Base-by-base conservation (phyloP, 2,329 filamentous ascomycete genomes). In the Hypoxylon sp. region DNA sequence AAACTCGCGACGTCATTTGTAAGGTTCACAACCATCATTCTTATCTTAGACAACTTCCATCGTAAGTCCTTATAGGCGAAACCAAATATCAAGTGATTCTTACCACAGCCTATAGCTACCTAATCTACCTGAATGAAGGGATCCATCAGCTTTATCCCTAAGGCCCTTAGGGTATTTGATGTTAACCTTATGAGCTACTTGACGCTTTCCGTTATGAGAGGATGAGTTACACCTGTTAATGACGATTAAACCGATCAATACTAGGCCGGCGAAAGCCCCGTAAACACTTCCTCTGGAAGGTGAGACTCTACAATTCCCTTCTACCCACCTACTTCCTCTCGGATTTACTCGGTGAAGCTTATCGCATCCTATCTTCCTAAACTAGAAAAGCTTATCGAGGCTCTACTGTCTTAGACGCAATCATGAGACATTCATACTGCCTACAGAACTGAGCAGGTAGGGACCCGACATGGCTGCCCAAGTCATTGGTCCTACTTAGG, bases 1-100 rank as follows among this genome's bases (percentile, higher is more conserved):
- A 46, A 14, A 11, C 6, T 30, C 38, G 14, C 28, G 23, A 49
- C 56, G 45, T 50, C 56, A 60, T 50, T 45, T 19, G 6, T 56
- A 5, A 36, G 34, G n/a, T 36, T 36, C 13, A n/a, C 34, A 36
- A 14, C 13, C 25, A 28, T 28, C 25, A 28, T 28, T 28, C 25
- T 1, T 28, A 5, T 28, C 25, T 28, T 1, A 21, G 9, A 43
- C 17, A 43, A 11, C 17, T 1, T 43, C 38, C 13, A 14, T 13
- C 11, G 13, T 34, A 23, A 23, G 5, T 23, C 23, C 23, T 23
- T 23, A 23, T 23, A 23, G 5, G 23, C 23, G 5, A 2, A 23
- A 5, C 23, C 5, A 5, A 9, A 30, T 9, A 30, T 9, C 9
- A 30, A 30, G 28, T 30, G 28, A 30, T 19, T 36, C 14, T 36